Evolutionary conservation across 2,329 filamentous ascomycete species (phyloP), one percentile per base, ranked within the genome.

Genomic region (Exophiala phaeomuriformis): DNA sequence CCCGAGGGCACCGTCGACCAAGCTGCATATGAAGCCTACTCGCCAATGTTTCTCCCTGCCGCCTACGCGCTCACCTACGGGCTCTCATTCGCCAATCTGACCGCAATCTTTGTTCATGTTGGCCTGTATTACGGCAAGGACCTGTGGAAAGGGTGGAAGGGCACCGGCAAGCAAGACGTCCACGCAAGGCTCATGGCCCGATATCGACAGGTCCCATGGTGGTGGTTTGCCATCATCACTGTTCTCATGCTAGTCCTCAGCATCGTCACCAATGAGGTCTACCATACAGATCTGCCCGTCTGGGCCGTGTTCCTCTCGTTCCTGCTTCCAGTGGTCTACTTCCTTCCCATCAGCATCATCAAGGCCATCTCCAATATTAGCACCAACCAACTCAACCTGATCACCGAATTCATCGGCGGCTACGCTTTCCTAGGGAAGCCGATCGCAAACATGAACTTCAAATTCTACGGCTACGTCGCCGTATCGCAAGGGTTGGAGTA

Each of bases 81-180:
- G 1, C 70, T 86, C 7, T 81, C 80, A 0, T 86, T 86, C 64
- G 84, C 84, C n/a, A 80, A 82, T 27, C 76, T 86, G 30, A 76
- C 80, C 0, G 79, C 81, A 6, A 80, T 71, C n/a, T 69, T 71
- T 47, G 60, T 71, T n/a, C 69, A 71, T 39, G 59, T 67, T 7
- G 65, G 60, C 0, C 59, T 72, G 4, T 72, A 69, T 49, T 67
- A 72, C 53, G 67, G 69, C 2, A 65, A 65, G 30, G 68, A 71
- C 31, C 50, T 72, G 4, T 67, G 69, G 43, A 68, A 65, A 64
- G 67, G 66, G 48, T 68, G 67, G 3, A 63, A 63, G 1, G 55
- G 63, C 40, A 63, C 67, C 3, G 80, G 71, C n/a, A 65, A 77
- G 47, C 63, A 62, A 36, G 74, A 76, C 41, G 63, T 75, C 10